These are phyloP conservation scores for Pyrenula aspistea DNA, from an alignment of 495 filamentous ascomycete genomes.

Conservation along the genomic window DNA sequence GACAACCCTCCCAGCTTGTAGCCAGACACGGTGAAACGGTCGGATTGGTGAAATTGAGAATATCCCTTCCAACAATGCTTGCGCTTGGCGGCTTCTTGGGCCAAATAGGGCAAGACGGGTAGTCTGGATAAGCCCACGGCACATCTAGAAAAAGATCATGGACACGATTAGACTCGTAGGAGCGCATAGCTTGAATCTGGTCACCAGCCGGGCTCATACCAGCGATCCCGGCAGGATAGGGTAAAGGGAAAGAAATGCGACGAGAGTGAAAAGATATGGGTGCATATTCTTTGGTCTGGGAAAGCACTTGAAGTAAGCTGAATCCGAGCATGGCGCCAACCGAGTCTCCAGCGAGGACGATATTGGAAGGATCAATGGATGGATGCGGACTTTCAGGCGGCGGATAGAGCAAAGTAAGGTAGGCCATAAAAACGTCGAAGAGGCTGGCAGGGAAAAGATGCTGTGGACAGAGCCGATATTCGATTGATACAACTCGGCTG, in stretches of 20 bases:
- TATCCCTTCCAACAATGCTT: slow-evolving; percentile 15
- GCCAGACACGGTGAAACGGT: slow-evolving; percentile 59
- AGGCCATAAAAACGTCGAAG: slow-evolving; percentile 74
- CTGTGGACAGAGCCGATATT: slow-evolving; percentile 84
- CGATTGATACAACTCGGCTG: slow-evolving; percentile 60
- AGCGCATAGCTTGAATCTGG: slow-evolving; percentile 60
- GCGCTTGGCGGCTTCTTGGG: slow-evolving; percentile 52
- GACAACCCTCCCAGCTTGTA: slow-evolving; percentile 8
- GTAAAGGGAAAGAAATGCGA: slow-evolving; percentile 34
- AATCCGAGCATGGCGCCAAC: slow-evolving; percentile 72
- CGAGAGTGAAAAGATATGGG: slow-evolving; percentile 51
- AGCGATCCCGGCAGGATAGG: slow-evolving; percentile 59
- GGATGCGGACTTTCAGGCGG: slow-evolving; percentile 60
- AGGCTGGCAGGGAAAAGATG: slow-evolving; percentile 72
- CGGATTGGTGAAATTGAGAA: slow-evolving; percentile 39
- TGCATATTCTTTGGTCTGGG: slow-evolving; percentile 38
- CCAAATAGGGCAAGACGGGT: slow-evolving; percentile 51
- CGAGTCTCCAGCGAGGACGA: slow-evolving; percentile 77
- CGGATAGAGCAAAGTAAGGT: slow-evolving; percentile 74
- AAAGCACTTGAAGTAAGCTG: slow-evolving; percentile 57
- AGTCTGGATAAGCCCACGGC: slow-evolving; percentile 18
- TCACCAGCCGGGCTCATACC: slow-evolving; percentile 66
- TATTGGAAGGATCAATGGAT: slow-evolving; percentile 55
- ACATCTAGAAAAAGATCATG: slow-evolving; percentile 65
- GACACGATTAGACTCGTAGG: slow-evolving; percentile 42